A percentile compares a stretch with the other conserved stretches of the same genome.
Evolutionary conservation across 306 rosid species (phyloP).

Genomic region (Senna tora): DNA sequence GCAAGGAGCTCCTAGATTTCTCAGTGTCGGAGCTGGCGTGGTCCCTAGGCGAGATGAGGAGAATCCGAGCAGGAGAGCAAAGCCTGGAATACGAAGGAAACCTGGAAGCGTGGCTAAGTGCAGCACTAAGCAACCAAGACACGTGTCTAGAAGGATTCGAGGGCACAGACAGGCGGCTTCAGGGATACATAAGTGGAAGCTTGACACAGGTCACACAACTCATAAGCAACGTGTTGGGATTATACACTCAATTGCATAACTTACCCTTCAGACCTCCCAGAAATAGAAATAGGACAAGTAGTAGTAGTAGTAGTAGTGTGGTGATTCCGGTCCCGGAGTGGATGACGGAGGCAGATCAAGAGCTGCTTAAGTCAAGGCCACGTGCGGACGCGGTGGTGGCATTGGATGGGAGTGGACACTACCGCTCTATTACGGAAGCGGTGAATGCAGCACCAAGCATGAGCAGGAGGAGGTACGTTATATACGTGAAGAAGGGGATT

Average conservation of each 20-base stretch:
- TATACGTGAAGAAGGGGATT: conserved; percentile 73
- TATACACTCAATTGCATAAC: conserved; percentile 71
- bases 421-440: conserved; percentile 73
- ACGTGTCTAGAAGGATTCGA: conserved; percentile 97
- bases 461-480: conserved; percentile 62
- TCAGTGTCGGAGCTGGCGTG: conserved; percentile 85
- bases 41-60: conserved; percentile 79
- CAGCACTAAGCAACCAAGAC: conserved; percentile 94
- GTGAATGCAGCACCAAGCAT: conserved; percentile 71
- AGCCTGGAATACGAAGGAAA: conserved; percentile 58
- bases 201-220: conserved; percentile 81
- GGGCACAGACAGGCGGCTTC: conserved; percentile 78
- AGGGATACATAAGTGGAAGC: conserved; percentile 76
- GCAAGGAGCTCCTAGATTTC: conserved; percentile 91
- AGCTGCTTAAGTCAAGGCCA: conserved; percentile 52
- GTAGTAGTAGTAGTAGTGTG: too few relatives aligned
- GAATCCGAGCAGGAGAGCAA: conserved; percentile 55
- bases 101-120: conserved; percentile 92
- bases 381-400: conserved; percentile 66
- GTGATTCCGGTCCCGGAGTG: conserved; percentile 57
- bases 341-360: conserved; percentile 70
- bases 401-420: conserved; percentile 79
- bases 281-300: too few relatives aligned
- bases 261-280: conserved; percentile 63
- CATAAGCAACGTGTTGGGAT: conserved; percentile 69